Base-by-base conservation (phyloP, 768 basidiomycete genomes). In the Leccinum longicurvipes region DNA sequence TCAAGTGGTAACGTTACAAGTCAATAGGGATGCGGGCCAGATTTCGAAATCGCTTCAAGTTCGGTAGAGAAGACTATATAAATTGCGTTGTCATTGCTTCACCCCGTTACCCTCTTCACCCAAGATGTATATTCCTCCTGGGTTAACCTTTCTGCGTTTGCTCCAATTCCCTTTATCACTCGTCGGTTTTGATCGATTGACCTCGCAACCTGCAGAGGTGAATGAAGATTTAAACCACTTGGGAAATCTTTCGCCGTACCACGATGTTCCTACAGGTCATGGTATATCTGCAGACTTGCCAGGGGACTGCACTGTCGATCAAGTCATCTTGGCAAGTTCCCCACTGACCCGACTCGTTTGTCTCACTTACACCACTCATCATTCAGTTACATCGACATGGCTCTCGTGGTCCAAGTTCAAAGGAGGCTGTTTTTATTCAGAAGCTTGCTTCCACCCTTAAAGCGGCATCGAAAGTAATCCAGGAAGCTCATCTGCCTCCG, bases 311-410 rank as follows among this genome's bases (percentile, higher is more conserved):
- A 64, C 51, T 24, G 70, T 78, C n/a, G 72, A 75, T 28, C 75
- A 73, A 63, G 73, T 76, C 53, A 66, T 74, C 62, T 58, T 76
- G 61, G 77, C 77, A 57, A 52, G 68, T 53, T 45, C n/a, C 15
- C 6, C 4, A 21, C 19, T 24, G 6, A 3, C 4, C 41, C 12
- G 4, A 21, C 12, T 7, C 8, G 0, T 9, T 24, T 4, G 17
- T 1, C 24, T 17, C 41, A 36, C 36, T 39, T 28, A 25, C 41
- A 3, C 55, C 17, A 15, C 11, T 19, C 25, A 28, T 19, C 14
- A 39, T 23, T 11, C 44, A 78, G 77, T 67, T 78, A 60, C 73
- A 73, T 56, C 63, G 76, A 17, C 77, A 79, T 54, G 77, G 77
- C 23, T 72, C 71, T 51, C 75, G 76, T 39, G 72, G 67, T 58